phyloP scores from a whole-genome alignment of 495 filamentous ascomycete genomes.

The Podospora tetraspora region DNA sequence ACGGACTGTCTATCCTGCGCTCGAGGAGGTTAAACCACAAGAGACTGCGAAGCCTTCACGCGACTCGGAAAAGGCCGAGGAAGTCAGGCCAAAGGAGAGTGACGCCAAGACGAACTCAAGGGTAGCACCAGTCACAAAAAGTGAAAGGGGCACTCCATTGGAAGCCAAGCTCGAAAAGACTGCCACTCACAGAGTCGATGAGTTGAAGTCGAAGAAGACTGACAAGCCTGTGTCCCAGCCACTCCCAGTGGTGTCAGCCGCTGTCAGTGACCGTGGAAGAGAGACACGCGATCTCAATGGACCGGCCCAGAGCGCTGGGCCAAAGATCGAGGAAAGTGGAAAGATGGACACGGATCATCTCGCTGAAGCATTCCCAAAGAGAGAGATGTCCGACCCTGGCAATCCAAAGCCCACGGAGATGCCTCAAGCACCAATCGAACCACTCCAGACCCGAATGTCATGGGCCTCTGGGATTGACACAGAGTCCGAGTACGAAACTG shows the following conservation, averaged over 20 bases:
- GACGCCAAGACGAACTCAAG: background rate
- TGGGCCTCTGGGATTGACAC: background rate
- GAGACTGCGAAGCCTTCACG: background rate
- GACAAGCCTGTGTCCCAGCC: too few relatives aligned
- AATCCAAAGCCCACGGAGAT: background rate
- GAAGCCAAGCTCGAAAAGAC: too few relatives aligned
- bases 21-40: background rate
- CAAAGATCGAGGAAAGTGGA: background rate
- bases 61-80: background rate
- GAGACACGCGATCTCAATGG: background rate
- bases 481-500: background rate
- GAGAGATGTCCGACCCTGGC: background rate
- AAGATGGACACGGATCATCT: background rate
- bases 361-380: background rate
- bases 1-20: background rate
- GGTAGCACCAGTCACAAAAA: background rate
- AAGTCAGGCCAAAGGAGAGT: background rate
- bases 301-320: background rate
- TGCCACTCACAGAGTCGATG: too few relatives aligned
- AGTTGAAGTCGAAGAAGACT: too few relatives aligned
- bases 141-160: too few relatives aligned
- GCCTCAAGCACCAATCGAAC: background rate
- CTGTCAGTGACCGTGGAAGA: background rate
- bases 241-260: background rate
- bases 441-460: background rate